phyloP scores from a whole-genome alignment of 1,284 basidiomycete genomes.

The Mycena sp. region DNA sequence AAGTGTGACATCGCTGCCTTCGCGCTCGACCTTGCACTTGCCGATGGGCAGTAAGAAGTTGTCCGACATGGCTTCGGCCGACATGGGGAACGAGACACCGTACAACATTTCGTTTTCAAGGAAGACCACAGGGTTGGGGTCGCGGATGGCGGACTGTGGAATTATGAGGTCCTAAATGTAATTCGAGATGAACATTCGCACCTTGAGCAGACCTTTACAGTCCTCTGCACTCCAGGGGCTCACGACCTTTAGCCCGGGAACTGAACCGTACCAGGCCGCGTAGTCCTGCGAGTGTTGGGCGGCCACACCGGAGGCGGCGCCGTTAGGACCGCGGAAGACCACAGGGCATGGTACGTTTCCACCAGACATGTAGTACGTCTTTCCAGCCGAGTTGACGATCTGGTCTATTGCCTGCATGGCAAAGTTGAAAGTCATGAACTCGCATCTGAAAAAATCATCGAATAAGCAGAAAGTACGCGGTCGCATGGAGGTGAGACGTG shows the following conservation, averaged over 20 bases:
- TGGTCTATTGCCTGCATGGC: conserved; percentile 99
- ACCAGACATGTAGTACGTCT: conserved; percentile 99
- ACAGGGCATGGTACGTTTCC: conserved; percentile 98
- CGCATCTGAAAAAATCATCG: conserved; percentile 70
- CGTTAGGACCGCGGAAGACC: conserved; percentile 99
- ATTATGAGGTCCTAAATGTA: not conserved
- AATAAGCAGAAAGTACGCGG: conserved; percentile 23
- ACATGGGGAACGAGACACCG: conserved; percentile 97
- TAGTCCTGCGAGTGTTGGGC: conserved; percentile 96
- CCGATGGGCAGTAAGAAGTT: conserved; percentile 97
- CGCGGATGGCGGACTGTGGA: conserved; percentile 90
- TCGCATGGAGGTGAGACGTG: conserved; percentile 43
- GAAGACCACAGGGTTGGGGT: conserved; percentile 98
- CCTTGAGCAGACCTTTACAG: conserved; percentile 98
- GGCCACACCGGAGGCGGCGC: conserved; percentile 95
- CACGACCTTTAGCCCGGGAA: conserved; percentile 98
- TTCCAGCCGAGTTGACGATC: conserved; percentile 99
- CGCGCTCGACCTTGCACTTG: conserved; percentile 96
- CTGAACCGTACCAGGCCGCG: conserved; percentile 93
- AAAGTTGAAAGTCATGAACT: conserved; percentile 99
- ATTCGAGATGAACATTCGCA: conserved; percentile 40
- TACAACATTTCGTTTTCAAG: conserved; percentile 99
- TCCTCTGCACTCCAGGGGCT: conserved; percentile 98
- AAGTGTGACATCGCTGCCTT: conserved; percentile 93
- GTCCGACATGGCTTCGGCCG: conserved; percentile 93